Evolutionary conservation across 495 filamentous ascomycete species (phyloP), one percentile per base, ranked within the genome.

Genomic region (Trichoderma gamsii): DNA sequence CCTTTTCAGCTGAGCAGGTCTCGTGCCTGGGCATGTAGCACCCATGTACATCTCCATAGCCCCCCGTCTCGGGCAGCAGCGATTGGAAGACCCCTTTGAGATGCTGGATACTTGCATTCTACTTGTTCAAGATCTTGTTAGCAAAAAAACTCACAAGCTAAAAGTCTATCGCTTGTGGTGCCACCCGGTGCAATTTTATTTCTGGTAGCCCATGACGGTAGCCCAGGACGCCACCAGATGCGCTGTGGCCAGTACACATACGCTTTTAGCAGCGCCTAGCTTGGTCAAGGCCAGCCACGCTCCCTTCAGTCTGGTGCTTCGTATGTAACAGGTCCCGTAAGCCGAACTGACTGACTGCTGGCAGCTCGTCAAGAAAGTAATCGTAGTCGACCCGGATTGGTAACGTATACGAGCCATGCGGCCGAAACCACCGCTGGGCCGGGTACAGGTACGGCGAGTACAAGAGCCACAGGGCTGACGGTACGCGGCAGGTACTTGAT

Each of bases 141-240:
- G 18, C 23, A 27, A 27, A 29, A 11, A 12, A n/a, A n/a, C n/a
- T n/a, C 27, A 15, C 52, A 61, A 5, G 52, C 3, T 9, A 3
- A 56, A 46, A 46, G 43, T 46, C 43, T 16, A 46, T 46, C 13
- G 43, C 43, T 11, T 46, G 51, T 4, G 51, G 51, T 25, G 51
- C 51, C 51, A 56, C 51, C 51, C 21, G 51, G 51, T 25, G 51
- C 51, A 56, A 56, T 56, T 56, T 25, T 23, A 12, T 52, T 25
- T 27, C 51, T 25, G 16, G 56, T 23, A 23, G 23, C 56, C 56
- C 11, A 61, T 32, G 56, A 61, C 25, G 56, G 56, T 12, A 61
- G 56, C 56, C 27, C 56, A 32, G 56, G 56, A 61, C 56, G 56
- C 56, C 56, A 61, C 56, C 56, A 61, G 49, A 52, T 52, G 49